These are phyloP conservation scores for Fusarium circinatum DNA, from an alignment of 2,329 filamentous ascomycete genomes.

Conservation along the genomic window DNA sequence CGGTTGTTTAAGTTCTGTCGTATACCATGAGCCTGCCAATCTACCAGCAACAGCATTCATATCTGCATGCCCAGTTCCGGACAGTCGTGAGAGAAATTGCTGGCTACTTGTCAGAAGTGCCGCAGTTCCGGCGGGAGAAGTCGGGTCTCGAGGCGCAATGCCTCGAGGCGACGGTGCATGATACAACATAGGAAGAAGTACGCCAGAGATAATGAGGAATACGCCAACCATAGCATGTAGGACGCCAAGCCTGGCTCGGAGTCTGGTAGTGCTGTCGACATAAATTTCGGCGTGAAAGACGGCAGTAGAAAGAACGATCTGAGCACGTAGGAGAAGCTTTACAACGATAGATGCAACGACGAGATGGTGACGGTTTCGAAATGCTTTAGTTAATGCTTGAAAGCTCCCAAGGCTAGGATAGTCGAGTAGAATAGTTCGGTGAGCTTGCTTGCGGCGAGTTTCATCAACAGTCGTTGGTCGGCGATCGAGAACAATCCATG, in stretches of 20 bases:
- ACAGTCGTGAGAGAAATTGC: slow-evolving; percentile 37
- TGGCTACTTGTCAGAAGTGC: slow-evolving; percentile 40
- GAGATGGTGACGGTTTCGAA: slow-evolving; percentile 43
- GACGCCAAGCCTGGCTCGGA: slow-evolving; percentile 34
- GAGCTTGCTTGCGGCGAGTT: slow-evolving; percentile 43
- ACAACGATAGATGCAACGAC: slow-evolving; percentile 35
- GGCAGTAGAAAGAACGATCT: slow-evolving; percentile 44
- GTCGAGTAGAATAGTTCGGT: slow-evolving; percentile 43
- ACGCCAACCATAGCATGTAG: slow-evolving; percentile 40
- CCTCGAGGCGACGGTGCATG: slow-evolving; percentile 41
- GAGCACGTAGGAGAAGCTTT: slow-evolving; percentile 40
- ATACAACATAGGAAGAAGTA: slow-evolving; percentile 42
- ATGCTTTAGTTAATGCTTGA: slow-evolving; percentile 32
- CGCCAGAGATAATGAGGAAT: slow-evolving; percentile 34
- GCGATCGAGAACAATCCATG: slow-evolving; percentile 44
- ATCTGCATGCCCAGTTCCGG: slow-evolving; percentile 37
- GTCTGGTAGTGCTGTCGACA: slow-evolving; percentile 28
- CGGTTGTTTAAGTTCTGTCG: slow-evolving; percentile 39
- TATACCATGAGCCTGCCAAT: slow-evolving; percentile 45
- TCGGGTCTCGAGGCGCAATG: slow-evolving; percentile 45
- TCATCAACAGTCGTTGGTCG: slow-evolving; percentile 40
- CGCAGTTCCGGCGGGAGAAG: slow-evolving; percentile 42
- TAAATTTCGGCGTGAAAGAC: slow-evolving; percentile 40
- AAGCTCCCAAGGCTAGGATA: slow-evolving; percentile 40
- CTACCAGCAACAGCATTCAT: slow-evolving; percentile 38